A percentile compares a stretch with the other conserved stretches of the same genome.
phyloP scores from a whole-genome alignment of 2,329 filamentous ascomycete species.

The Chaetothyriales sp. region DNA sequence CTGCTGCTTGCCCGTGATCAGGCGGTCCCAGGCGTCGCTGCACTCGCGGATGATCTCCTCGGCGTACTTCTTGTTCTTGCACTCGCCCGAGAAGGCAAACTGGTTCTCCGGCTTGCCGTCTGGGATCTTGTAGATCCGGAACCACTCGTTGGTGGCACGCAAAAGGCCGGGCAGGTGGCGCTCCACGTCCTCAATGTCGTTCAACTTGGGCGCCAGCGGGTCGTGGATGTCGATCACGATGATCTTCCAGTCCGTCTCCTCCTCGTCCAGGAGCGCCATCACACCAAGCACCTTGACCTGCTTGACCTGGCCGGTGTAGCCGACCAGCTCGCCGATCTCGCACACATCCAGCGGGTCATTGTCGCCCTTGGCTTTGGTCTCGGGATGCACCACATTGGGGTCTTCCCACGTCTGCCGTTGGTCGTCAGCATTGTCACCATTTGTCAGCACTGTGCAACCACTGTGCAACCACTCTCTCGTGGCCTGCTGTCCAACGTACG shows the following conservation, averaged over 20 bases:
- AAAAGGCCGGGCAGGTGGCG: slow-evolving; percentile 92
- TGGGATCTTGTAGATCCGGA: slow-evolving; percentile 99
- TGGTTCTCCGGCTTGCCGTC: slow-evolving; percentile 99
- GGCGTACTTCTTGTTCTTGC: slow-evolving; percentile 99
- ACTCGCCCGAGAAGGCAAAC: slow-evolving; percentile 99
- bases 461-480: no score
- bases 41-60: slow-evolving; percentile 93
- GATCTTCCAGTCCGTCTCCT: slow-evolving; percentile 99
- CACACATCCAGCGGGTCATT: slow-evolving; percentile 98
- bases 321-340: slow-evolving; percentile 97
- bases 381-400: slow-evolving; percentile 85
- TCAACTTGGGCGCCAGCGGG: slow-evolving; percentile 87
- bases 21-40: slow-evolving; percentile 89
- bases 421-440: slow-evolving; percentile 2
- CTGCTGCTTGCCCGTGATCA: slow-evolving; percentile 78
- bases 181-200: slow-evolving; percentile 98
- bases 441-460: no score
- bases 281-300: slow-evolving; percentile 99
- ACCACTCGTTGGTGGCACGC: slow-evolving; percentile 98
- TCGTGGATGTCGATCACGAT: slow-evolving; percentile 96
- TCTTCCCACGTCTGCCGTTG: slow-evolving; percentile 84
- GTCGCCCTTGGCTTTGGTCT: slow-evolving; percentile 99
- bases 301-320: slow-evolving; percentile 92
- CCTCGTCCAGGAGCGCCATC: slow-evolving; percentile 98
- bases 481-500: slow-evolving; percentile 40